These are phyloP conservation scores for Byssoonygena ceratinophila DNA, from an alignment of 2,329 filamentous ascomycete genomes.

Conservation along the genomic window DNA sequence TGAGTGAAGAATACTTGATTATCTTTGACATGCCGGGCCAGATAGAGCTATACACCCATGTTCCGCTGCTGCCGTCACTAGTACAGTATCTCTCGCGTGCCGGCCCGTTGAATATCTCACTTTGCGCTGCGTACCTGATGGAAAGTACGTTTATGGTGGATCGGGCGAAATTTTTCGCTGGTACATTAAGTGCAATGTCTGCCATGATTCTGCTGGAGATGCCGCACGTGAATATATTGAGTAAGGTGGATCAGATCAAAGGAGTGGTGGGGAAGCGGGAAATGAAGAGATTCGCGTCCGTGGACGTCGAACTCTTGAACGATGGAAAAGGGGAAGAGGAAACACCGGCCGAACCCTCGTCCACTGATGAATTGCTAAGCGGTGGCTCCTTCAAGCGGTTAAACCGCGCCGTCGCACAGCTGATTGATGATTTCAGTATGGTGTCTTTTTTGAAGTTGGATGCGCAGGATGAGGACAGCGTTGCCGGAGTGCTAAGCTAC, in stretches of 20 bases:
- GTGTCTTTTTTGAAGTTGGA: slow-evolving; percentile 88
- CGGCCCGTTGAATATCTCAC: slow-evolving; percentile 74
- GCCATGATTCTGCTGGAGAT: slow-evolving; percentile 98
- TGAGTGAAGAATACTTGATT: slow-evolving; percentile 92
- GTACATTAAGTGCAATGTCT: slow-evolving; percentile 91
- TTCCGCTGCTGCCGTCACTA: slow-evolving; percentile 78
- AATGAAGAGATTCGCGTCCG: slow-evolving; percentile 78
- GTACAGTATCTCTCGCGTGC: slow-evolving; percentile 68
- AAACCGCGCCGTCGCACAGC: slow-evolving; percentile 74
- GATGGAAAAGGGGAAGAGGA: slow-evolving; percentile 39
- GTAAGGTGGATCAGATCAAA: slow-evolving; percentile 95
- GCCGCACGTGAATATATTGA: slow-evolving; percentile 89
- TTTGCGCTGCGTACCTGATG: slow-evolving; percentile 88
- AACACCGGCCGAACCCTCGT: slow-evolving; percentile 51
- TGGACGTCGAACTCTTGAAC: slow-evolving; percentile 63
- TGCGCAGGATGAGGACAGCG: slow-evolving; percentile 82
- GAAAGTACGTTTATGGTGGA: slow-evolving; percentile 95
- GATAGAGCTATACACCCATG: slow-evolving; percentile 96
- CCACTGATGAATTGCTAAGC: slow-evolving; percentile 61
- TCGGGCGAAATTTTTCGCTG: slow-evolving; percentile 92
- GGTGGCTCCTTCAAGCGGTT: slow-evolving; percentile 71
- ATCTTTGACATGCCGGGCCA: slow-evolving; percentile 98
- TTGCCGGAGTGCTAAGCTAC: slow-evolving; percentile 73
- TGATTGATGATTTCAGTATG: slow-evolving; percentile 98
- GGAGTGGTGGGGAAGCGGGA: slow-evolving; percentile 79